A percentile compares a stretch with the other conserved stretches of the same genome.
These are phyloP conservation scores for Coleophoma crateriformis DNA, from an alignment of 2,329 filamentous ascomycete genomes.

Conservation along the genomic window DNA sequence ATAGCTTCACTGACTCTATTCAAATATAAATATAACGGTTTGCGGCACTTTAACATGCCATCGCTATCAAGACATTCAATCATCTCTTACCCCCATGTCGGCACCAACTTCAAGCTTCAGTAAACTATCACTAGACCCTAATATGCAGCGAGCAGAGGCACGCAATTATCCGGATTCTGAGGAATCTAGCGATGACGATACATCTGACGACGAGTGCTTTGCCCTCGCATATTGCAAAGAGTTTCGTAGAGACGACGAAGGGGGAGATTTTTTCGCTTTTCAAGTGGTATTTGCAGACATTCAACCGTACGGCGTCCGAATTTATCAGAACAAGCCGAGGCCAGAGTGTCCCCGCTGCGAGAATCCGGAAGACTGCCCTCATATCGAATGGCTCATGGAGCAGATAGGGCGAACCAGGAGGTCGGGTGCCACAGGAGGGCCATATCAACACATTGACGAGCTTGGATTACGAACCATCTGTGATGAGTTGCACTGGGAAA, in stretches of 20 bases:
- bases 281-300: slow-evolving; percentile 22
- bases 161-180: slow-evolving; percentile 4
- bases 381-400: slow-evolving; percentile 18
- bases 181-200: slow-evolving; percentile 4
- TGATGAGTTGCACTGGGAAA: slow-evolving; percentile 19
- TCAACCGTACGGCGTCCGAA: slow-evolving; percentile 16
- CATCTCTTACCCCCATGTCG: slow-evolving; percentile 20
- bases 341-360: slow-evolving; percentile 17
- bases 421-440: slow-evolving; percentile 1
- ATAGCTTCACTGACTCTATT: slow-evolving; percentile 1
- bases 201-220: background rate
- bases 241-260: background rate
- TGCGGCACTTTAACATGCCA: background rate
- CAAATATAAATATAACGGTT: background rate
- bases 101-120: slow-evolving; percentile 20
- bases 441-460: slow-evolving; percentile 17
- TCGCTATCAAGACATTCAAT: background rate
- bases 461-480: slow-evolving; percentile 19
- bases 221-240: no score
- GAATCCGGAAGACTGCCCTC: slow-evolving; percentile 10
- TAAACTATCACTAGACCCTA: slow-evolving; percentile 21
- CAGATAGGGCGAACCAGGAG: slow-evolving; percentile 10
- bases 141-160: slow-evolving; percentile 18
- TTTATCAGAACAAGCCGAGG: slow-evolving; percentile 7
- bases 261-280: slow-evolving; percentile 16